These are phyloP conservation scores for Coprinopsis marcescibilis DNA, from an alignment of 768 basidiomycete genomes.

Conservation along the genomic window DNA sequence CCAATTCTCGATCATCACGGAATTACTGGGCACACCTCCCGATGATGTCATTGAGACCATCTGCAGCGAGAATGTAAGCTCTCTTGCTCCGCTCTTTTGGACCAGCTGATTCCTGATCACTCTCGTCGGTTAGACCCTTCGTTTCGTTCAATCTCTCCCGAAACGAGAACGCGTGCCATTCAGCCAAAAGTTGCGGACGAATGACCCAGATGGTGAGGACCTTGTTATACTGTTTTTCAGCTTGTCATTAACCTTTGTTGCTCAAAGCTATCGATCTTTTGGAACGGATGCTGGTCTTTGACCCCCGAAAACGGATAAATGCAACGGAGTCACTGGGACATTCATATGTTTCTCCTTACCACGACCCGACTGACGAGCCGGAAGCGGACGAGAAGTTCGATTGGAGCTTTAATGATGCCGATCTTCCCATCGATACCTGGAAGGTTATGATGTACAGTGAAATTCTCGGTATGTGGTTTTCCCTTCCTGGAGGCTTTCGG, in stretches of 20 bases:
- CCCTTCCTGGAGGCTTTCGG: neutral
- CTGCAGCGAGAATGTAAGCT: conserved; percentile 88
- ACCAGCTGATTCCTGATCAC: conserved; percentile 13
- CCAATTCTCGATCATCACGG: conserved; percentile 99
- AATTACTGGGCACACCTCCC: conserved; percentile 95
- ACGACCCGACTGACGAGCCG: conserved; percentile 97
- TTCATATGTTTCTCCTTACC: conserved; percentile 94
- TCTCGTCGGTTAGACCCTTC: conserved; percentile 64
- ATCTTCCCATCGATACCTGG: conserved; percentile 98
- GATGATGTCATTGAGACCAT: conserved; percentile 99
- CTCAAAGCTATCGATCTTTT: conserved; percentile 82
- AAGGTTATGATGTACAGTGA: conserved; percentile 99
- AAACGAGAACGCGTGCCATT: conserved; percentile 96
- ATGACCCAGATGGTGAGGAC: conserved; percentile 73
- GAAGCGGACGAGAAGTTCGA: conserved; percentile 92
- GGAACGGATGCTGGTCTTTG: conserved; percentile 99
- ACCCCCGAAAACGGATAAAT: conserved; percentile 94
- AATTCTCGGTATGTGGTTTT: conserved; percentile 72
- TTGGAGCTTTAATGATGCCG: conserved; percentile 99
- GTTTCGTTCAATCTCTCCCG: conserved; percentile 96
- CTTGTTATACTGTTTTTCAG: neutral
- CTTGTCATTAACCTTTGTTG: neutral
- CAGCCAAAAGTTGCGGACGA: conserved; percentile 83
- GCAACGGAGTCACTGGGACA: conserved; percentile 87
- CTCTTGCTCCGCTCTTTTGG: neutral